phyloP scores from a whole-genome alignment of 2,329 filamentous ascomycete species.

The Exserohilum rostratum region DNA sequence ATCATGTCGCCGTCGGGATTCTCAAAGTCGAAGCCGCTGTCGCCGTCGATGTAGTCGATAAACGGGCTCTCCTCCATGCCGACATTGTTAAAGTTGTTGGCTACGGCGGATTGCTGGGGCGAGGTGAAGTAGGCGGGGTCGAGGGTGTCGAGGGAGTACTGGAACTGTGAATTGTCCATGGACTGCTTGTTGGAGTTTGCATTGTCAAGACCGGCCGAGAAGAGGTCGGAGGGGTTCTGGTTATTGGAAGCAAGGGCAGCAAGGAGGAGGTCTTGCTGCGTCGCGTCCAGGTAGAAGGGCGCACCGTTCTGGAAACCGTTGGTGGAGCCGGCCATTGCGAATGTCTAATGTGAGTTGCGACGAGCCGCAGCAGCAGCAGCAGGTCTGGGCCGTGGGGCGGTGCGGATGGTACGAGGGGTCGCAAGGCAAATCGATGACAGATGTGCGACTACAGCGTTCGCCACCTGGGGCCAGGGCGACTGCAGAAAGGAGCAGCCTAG shows the following conservation, averaged over 20 bases:
- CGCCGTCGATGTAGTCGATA: constrained; percentile 79
- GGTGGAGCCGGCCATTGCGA: constrained; percentile 46
- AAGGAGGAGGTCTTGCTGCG: constrained; percentile 56
- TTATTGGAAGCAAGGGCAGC: constrained; percentile 56
- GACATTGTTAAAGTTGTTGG: constrained; percentile 58
- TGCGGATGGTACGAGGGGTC: constrained; percentile 7
- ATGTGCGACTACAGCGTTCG: constrained; percentile 11
- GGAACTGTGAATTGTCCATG: constrained; percentile 35
- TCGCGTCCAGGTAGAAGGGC: constrained; percentile 53
- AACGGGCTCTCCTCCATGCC: constrained; percentile 74
- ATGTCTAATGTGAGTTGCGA: background rate
- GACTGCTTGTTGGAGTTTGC: constrained; percentile 16
- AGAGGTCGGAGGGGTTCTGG: constrained; percentile 40
- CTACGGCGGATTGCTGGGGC: constrained; percentile 44
- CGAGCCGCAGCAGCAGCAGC: background rate
- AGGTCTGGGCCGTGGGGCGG: constrained; percentile 1
- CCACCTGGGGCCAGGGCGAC: constrained; percentile 10
- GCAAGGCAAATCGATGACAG: constrained; percentile 7
- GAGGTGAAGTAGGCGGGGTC: constrained; percentile 48
- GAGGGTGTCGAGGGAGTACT: constrained; percentile 42
- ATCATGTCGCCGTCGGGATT: constrained; percentile 71
- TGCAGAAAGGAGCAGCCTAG: constrained; percentile 2
- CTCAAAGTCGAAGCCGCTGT: constrained; percentile 78
- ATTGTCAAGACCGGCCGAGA: constrained; percentile 27
- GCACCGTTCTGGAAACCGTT: constrained; percentile 50